Percentiles rank a stretch among this genome's conserved stretches.
phyloP scores from a whole-genome alignment of 257 asterid species.

The Craterostigma plantagineum region DNA sequence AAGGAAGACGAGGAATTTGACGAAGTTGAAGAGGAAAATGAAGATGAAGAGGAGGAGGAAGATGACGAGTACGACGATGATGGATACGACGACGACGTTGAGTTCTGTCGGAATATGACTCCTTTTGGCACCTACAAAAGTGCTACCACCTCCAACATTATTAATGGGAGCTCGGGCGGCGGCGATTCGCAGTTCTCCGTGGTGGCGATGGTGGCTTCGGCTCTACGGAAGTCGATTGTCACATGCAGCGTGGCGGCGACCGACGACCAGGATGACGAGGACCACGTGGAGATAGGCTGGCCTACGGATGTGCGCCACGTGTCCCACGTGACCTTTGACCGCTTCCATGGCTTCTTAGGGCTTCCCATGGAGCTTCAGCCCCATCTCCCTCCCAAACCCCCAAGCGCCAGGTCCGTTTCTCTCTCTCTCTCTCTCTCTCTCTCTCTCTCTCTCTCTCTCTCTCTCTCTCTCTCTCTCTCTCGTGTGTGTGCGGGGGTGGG shows the following conservation, averaged over 20 bases:
- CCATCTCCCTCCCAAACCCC: conserved; percentile 45
- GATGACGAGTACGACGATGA: conserved; percentile 24
- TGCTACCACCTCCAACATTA: conserved; percentile 3
- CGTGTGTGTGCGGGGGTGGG: too few species aligned
- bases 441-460: neutral
- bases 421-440: too few species aligned
- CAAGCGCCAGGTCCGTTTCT: conserved; percentile 78
- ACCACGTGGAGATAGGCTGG: conserved; percentile 55
- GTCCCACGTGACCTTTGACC: conserved; percentile 78
- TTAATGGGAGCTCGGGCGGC: neutral
- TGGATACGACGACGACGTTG: conserved; percentile 12
- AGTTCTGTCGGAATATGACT: neutral
- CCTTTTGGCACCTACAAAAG: conserved; percentile 27
- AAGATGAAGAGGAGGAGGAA: conserved; percentile 13
- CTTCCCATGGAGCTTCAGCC: conserved; percentile 60
- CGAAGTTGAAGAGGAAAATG: too few species aligned
- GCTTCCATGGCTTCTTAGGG: conserved; percentile 64
- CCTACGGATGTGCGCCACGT: conserved; percentile 75
- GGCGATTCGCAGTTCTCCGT: conserved; percentile 23
- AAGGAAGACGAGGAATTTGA: too few species aligned
- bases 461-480: neutral
- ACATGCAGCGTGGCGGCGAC: conserved; percentile 50
- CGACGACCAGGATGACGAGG: conserved; percentile 25
- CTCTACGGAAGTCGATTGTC: conserved; percentile 51
- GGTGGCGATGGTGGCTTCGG: conserved; percentile 35